These are phyloP conservation scores for Patellifolia procumbens DNA, from an alignment of 179 eudicot genomes.

Conservation along the genomic window DNA sequence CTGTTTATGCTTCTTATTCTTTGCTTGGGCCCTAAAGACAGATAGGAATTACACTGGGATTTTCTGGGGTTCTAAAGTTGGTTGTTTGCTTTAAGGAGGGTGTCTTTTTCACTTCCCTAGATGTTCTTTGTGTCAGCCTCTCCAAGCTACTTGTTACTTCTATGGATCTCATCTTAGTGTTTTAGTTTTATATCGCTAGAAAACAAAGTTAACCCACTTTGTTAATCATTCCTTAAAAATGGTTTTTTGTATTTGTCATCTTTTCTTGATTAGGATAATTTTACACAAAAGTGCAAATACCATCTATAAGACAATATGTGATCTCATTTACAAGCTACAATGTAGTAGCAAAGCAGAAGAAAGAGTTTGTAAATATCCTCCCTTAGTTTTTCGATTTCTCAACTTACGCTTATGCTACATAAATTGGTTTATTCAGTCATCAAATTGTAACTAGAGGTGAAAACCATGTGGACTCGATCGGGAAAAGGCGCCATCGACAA, in stretches of 20 bases:
- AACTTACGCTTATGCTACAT: too few relatives aligned
- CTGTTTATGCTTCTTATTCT: conserved; percentile 26
- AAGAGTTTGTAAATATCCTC: neutral
- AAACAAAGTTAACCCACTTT: conserved; percentile 35
- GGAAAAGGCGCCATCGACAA: too few relatives aligned
- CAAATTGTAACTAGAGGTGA: too few relatives aligned
- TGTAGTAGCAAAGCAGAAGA: neutral
- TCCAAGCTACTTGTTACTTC: conserved; percentile 1
- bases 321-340: neutral
- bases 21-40: conserved; percentile 47
- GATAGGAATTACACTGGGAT: conserved; percentile 50
- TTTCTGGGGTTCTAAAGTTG: conserved; percentile 48
- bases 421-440: too few relatives aligned
- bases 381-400: neutral
- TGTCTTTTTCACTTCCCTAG: conserved; percentile 73
- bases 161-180: neutral
- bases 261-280: conserved; percentile 10
- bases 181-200: conserved; percentile 10
- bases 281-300: neutral
- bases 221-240: conserved; percentile 29
- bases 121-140: conserved; percentile 67
- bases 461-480: too few relatives aligned
- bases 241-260: conserved; percentile 28
- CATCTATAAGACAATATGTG: too few relatives aligned
- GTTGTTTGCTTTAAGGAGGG: conserved; percentile 50